These are phyloP conservation scores for Pelagophyceae sp. DNA, from an alignment of 352 stramenopile genomes.

Conservation along the genomic window DNA sequence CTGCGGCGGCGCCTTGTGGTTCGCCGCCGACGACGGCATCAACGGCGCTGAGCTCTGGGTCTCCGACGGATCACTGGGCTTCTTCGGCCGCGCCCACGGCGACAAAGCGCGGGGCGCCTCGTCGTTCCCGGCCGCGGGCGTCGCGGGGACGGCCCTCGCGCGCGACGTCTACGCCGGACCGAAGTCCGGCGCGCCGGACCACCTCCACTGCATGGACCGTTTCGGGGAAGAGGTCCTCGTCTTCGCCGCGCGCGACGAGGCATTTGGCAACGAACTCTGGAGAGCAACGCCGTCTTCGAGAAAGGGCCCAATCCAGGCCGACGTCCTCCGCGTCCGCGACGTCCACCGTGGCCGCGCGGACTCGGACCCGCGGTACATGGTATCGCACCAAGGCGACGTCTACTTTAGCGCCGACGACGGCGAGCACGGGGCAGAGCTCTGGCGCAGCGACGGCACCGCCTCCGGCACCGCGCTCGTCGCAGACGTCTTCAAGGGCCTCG, in stretches of 20 bases:
- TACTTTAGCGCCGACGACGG: conserved; percentile 73
- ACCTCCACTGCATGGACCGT: conserved; percentile 10
- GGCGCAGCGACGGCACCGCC: conserved; percentile 52
- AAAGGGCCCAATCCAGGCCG: conserved; percentile 39
- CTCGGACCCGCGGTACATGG: conserved; percentile 52
- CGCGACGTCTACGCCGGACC: conserved; percentile 14
- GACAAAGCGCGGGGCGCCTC: not conserved
- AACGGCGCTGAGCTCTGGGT: conserved; percentile 31
- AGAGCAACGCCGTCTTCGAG: conserved; percentile 29
- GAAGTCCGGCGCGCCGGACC: not conserved
- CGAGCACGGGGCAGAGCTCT: conserved; percentile 63
- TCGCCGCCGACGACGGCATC: conserved; percentile 33
- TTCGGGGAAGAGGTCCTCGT: conserved; percentile 44
- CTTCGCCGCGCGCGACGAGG: conserved; percentile 42
- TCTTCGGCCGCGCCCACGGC: not conserved
- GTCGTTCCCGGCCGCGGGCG: not conserved
- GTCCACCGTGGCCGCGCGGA: conserved; percentile 41
- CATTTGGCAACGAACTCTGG: conserved; percentile 54
- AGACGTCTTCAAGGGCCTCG: conserved; percentile 48
- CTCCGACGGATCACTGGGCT: conserved; percentile 20
- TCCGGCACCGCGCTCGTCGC: conserved; percentile 49
- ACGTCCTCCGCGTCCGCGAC: conserved; percentile 49
- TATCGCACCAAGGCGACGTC: conserved; percentile 35
- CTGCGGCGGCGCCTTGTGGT: conserved; percentile 38
- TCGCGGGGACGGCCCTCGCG: conserved; percentile 17